Evolutionary conservation across 1,139 yeast species (phyloP).

Genomic region (Suhomyces bokatorum): DNA sequence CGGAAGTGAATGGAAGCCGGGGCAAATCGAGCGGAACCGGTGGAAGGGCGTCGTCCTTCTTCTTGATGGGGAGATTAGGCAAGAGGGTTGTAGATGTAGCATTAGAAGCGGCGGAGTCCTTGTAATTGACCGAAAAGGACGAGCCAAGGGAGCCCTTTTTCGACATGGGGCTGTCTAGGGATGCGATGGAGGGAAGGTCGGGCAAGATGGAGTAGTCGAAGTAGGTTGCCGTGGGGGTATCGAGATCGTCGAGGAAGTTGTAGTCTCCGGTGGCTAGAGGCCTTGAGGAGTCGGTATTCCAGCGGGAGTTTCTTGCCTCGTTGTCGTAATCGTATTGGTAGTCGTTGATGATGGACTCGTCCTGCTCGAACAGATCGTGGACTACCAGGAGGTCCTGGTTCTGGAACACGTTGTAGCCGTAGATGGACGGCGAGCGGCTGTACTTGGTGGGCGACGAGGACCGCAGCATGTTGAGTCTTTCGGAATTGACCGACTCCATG

Average conservation of each 20-base stretch:
- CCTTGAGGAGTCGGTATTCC: conserved; percentile 5
- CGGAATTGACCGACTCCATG: conserved; percentile 2
- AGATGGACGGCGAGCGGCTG: conserved; percentile 20
- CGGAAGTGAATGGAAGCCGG: conserved; percentile 55
- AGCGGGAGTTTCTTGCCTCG: conserved; percentile 11
- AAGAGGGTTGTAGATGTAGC: conserved; percentile 4
- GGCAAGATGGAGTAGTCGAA: conserved; percentile 47
- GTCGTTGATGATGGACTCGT: conserved; percentile 6
- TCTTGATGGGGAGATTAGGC: conserved; percentile 14
- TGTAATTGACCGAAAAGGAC: too few species aligned
- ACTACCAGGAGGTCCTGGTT: not conserved
- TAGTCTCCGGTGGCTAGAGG: conserved; percentile 10
- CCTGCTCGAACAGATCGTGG: conserved; percentile 3
- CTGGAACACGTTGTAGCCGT: conserved; percentile 9
- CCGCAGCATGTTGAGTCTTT: conserved; percentile 12
- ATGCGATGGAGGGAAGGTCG: conserved; percentile 33
- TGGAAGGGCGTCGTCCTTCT: conserved; percentile 36
- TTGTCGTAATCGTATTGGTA: conserved; percentile 13
- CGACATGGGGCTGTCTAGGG: conserved; percentile 10
- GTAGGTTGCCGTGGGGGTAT: conserved; percentile 31
- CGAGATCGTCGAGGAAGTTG: conserved; percentile 17
- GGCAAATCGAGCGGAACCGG: conserved; percentile 58
- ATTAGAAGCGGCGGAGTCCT: conserved; percentile 6
- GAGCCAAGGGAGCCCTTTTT: conserved; percentile 4
- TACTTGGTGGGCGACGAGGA: conserved; percentile 37